Base-by-base conservation (phyloP, 2,329 filamentous ascomycete species). In the Pleomassaria siparia region DNA sequence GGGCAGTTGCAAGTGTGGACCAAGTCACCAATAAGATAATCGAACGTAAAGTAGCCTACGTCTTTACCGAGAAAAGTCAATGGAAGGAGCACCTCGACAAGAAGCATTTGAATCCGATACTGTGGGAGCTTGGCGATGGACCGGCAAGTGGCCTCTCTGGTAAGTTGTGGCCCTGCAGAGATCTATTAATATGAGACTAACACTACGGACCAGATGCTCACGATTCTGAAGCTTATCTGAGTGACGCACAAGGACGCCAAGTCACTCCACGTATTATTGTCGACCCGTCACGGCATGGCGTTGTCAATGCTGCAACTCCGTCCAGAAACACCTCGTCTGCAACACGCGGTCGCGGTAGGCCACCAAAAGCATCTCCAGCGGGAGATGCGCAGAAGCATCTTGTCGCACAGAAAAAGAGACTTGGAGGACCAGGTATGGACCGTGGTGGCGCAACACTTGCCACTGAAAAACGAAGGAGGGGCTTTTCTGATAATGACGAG, bases 51-150 rank as follows among this genome's bases (percentile, higher is more conserved):
- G 51, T 46, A 26, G 60, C 60, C 24, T 49, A 56, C 41, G 57
- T 57, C 21, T 80, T 79, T 50, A 56, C 59, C 8, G 59, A 63
- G 8, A 62, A 72, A 24, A 64, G 67, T 10, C 58, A 69, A 12
- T 80, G 82, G 74, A 65, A 73, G 43, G 64, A 69, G 18, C 83
- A 86, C 58, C 59, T 85, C 20, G 73, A 79, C 47, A 62, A 71
- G 25, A 62, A 59, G 16, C 83, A 86, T 63, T 60, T 85, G n/a
- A 63, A 67, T 16, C 71, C 76, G 15, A 59, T 83, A 35, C 78
- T 78, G n/a, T 80, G 80, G 77, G 71, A 75, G 55, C 70, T 79
- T 35, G 82, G 82, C n/a, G 81, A 85, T 69, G 82, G 83, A 43
- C 81, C 81, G 33, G 73, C 73, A 40, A 74, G 76, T 48, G 76